Base-by-base conservation (phyloP, 2,329 filamentous ascomycete species). In the Gyromitra esculenta region DNA sequence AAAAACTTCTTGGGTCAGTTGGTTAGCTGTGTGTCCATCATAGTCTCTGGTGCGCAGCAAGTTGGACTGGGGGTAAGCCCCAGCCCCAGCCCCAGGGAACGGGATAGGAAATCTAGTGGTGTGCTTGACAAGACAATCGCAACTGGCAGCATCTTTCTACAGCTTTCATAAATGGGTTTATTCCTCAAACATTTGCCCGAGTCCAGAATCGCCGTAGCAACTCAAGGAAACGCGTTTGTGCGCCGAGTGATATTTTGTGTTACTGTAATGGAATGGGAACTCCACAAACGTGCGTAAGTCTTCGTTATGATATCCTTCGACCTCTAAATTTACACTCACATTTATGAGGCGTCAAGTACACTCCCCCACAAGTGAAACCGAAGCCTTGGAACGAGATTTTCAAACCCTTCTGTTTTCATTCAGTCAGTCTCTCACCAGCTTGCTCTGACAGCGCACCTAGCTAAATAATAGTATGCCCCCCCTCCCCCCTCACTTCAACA, bases 381-480 rank as follows among this genome's bases (percentile, higher is more conserved):
- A 52, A 52, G 15, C 2, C 25, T 31, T 31, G 25, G 15, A 8
- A 5, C 4, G 3, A 7, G 0, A 9, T 62, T 63, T 63, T 45
- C 3, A 35, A 48, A 45, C 11, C 11, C 8, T 48, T 48, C n/a
- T 8, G 13, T 45, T 63, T 48, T 63, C 41, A 48, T 13, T 60
- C 35, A 41, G 18, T 43, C 8, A 2, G 5, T 15, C 57, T 35
- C 21, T 35, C 37, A 35, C 25, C 25, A 35, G 15, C 37, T 5
- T 9, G 5, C 57, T 21, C n/a, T 15, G 35, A 31, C 54, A n/a
- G 11, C 54, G 9, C 11, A 37, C 31, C n/a, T n/a, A 43, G 57
- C 52, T 45, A 59, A 68, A 68, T 45, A 68, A 37, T 59, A n/a
- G 1, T 25, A 50, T 31, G 56, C 11, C 64, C 35, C 50, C 35